Evolutionary conservation across 2,329 filamentous ascomycete genomes (phyloP).

Genomic region (Arachnopeziza araneosa): DNA sequence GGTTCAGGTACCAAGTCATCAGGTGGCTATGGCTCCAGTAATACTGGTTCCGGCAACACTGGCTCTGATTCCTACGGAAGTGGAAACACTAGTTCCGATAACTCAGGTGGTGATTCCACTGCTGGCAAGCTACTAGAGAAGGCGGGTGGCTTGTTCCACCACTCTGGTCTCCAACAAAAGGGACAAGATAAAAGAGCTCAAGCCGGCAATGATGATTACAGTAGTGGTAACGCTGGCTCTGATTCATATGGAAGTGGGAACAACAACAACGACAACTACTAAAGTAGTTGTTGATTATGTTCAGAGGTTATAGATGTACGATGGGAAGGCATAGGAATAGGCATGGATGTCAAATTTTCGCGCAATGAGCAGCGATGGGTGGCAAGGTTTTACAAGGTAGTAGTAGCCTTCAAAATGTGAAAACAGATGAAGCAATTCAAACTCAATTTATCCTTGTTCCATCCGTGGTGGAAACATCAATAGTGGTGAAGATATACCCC

Average conservation of each 20-base stretch:
- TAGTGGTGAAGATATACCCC: too few species aligned
- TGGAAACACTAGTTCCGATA: conserved; percentile 14
- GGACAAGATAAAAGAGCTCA: conserved; percentile 45
- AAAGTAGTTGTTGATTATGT: neutral
- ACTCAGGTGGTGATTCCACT: conserved; percentile 24
- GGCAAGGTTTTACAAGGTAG: neutral
- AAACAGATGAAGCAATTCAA: neutral
- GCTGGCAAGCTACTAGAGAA: conserved; percentile 55
- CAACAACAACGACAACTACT: conserved; percentile 9
- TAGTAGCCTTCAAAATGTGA: neutral
- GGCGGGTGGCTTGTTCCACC: conserved; percentile 45
- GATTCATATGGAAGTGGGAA: conserved; percentile 1
- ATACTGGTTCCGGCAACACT: conserved; percentile 16
- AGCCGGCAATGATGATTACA: conserved; percentile 27
- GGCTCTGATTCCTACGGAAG: conserved; percentile 15
- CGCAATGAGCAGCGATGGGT: neutral
- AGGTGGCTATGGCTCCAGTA: conserved; percentile 7
- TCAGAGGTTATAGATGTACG: neutral
- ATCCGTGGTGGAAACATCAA: neutral
- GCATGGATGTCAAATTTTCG: neutral
- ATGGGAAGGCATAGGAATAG: neutral
- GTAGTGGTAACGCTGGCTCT: neutral
- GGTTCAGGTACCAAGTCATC: conserved; percentile 18
- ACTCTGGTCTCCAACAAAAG: conserved; percentile 41
- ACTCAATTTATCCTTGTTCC: neutral